A percentile compares a stretch with the other conserved stretches of the same genome.
These are phyloP conservation scores for Phialemonium atrogriseum DNA, from an alignment of 2,329 filamentous ascomycete genomes.

Conservation along the genomic window DNA sequence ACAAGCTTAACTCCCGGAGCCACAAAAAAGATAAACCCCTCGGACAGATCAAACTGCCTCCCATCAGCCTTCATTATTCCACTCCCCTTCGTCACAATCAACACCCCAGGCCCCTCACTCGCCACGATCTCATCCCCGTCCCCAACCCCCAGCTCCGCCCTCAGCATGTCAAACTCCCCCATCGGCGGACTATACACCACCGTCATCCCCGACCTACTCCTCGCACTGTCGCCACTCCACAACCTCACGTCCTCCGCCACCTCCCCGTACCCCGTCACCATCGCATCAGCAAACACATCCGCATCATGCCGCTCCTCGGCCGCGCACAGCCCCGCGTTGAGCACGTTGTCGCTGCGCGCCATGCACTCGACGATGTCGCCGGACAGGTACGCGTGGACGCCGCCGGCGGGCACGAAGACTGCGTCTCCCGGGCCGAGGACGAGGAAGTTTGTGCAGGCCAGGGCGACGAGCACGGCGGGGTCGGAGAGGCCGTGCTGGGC, in stretches of 20 bases:
- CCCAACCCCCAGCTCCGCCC: conserved; percentile 44
- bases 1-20: conserved; percentile 37
- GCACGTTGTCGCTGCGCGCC: conserved; percentile 66
- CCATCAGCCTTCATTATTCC: conserved; percentile 48
- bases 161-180: conserved; percentile 64
- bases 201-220: conserved; percentile 51
- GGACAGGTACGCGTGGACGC: conserved; percentile 64
- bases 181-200: conserved; percentile 57
- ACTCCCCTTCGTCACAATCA: conserved; percentile 52
- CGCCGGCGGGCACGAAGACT: conserved; percentile 64
- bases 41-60: conserved; percentile 42
- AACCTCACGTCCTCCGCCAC: conserved; percentile 48
- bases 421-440: conserved; percentile 56
- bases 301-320: conserved; percentile 53
- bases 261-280: conserved; percentile 60
- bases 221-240: conserved; percentile 35
- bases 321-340: conserved; percentile 69
- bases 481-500: conserved; percentile 57
- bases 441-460: conserved; percentile 69
- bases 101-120: conserved; percentile 52
- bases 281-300: conserved; percentile 52
- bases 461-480: conserved; percentile 59
- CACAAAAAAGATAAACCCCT: conserved; percentile 61
- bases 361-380: conserved; percentile 75
- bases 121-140: conserved; percentile 50